A percentile compares a stretch with the other conserved stretches of the same genome.
These are phyloP conservation scores for Luvunga scandens DNA, from an alignment of 345 rosid species.

Conservation along the genomic window DNA sequence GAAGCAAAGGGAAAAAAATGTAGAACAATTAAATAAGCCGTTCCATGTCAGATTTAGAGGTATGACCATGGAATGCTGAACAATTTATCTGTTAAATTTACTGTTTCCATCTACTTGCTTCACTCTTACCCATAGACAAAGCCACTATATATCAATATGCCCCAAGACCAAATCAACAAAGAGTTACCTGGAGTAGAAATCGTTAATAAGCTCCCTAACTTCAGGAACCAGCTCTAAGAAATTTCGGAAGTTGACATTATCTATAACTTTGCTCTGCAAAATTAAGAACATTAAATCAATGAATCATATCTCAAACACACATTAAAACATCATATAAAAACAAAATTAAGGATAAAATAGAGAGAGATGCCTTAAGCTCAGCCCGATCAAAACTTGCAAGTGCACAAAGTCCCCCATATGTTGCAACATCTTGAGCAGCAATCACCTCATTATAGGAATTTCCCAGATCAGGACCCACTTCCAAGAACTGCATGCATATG, in stretches of 20 bases:
- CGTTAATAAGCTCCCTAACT: constrained; percentile 95
- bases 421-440: constrained; percentile 99
- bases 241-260: constrained; percentile 85
- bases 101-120: not conserved
- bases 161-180: constrained; percentile 4
- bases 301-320: constrained; percentile 4
- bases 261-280: constrained; percentile 88
- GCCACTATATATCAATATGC: not conserved
- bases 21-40: not conserved
- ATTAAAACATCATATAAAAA: not conserved
- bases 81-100: not conserved
- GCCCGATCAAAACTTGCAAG: constrained; percentile 96
- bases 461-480: constrained; percentile 88
- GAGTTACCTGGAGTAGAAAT: constrained; percentile 88
- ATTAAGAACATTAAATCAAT: constrained; percentile 22
- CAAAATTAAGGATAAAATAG: not conserved
- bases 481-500: constrained; percentile 68
- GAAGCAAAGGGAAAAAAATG: not conserved
- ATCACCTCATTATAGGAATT: constrained; percentile 82
- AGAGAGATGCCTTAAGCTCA: constrained; percentile 69
- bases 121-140: not conserved
- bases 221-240: constrained; percentile 98
- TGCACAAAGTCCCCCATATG: constrained; percentile 97
- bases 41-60: not conserved
- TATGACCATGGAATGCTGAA: not conserved